Base-by-base conservation (phyloP, 2,329 filamentous ascomycete species). In the Exophiala alcalophila region DNA sequence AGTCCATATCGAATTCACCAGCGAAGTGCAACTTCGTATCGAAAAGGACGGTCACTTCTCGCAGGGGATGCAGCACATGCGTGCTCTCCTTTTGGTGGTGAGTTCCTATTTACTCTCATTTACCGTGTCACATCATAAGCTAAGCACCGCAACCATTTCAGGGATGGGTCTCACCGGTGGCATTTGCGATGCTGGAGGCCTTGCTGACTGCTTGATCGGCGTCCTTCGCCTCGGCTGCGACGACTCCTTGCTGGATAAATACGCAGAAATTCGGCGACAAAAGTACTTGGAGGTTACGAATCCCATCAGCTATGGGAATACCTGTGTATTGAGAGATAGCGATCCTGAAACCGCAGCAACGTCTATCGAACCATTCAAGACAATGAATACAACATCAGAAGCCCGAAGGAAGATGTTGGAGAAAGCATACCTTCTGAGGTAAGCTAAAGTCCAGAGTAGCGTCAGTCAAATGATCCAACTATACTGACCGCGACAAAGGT, bases 141-240 rank as follows among this genome's bases (percentile, higher is more conserved):
- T n/a, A n/a, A n/a, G n/a, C n/a, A n/a, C n/a, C n/a, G n/a, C n/a
- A n/a, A n/a, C n/a, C 11, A 7, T 70, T 60, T 77, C 78, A 35
- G 78, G 79, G 0, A 65, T 82, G n/a, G 80, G 79, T 2, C 72
- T 82, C 37, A 81, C 77, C 0, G 78, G 78, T 4, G 80, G 79
- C 0, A 77, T 83, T 40, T 75, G 77, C n/a, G 80, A 83, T 51
- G 71, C 79, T 2, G 78, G 76, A 8, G 77, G 77, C 0, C 67
- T 83, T 4, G 77, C 71, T 46, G 78, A 83, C 52, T 80, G 77
- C 53, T 66, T 83, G 8, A 58, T 61, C 11, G 68, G 67, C 2
- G 66, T 70, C 12, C 59, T 68, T 38, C 57, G 61, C 4, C 63
- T 60, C 2, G 47, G 60, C 5, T 62, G 63, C 4, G 62, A 66